Conservation (phyloP, 78 protist species). For the Polysphondylium violaceum region DNA sequence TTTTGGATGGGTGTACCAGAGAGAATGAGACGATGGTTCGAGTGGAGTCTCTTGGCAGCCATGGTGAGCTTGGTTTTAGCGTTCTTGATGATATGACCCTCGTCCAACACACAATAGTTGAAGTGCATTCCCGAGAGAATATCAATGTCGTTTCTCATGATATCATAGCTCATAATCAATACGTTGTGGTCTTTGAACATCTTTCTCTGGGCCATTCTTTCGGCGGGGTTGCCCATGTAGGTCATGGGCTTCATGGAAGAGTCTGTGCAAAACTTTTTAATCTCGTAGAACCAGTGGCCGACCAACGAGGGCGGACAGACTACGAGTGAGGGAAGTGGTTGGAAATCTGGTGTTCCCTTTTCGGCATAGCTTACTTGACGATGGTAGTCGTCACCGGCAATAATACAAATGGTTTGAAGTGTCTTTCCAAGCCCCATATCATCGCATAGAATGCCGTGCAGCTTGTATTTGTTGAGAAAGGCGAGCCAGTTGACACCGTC, state of each 20-base stretch:
- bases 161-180: constrained; percentile 91
- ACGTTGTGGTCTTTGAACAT: constrained; percentile 54
- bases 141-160: constrained; percentile 86
- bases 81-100: constrained; percentile 97
- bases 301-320: constrained; percentile 97
- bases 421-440: constrained; percentile 99
- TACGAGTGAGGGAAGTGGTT: constrained; percentile 87
- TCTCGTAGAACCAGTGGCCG: constrained; percentile 95
- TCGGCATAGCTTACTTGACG: constrained; percentile 25
- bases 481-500: constrained; percentile 96
- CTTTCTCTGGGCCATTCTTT: constrained; percentile 46
- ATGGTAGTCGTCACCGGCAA: constrained; percentile 79
- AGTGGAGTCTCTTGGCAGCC: constrained; percentile 84
- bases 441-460: constrained; percentile 94
- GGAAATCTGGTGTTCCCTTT: constrained; percentile 23
- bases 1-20: constrained; percentile 98
- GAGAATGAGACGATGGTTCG: constrained; percentile 95
- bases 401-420: constrained; percentile 92
- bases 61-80: constrained; percentile 80
- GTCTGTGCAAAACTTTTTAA: constrained; percentile 69
- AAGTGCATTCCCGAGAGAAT: constrained; percentile 50
- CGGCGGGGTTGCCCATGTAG: constrained; percentile 80
- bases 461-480: constrained; percentile 81
- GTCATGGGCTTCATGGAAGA: constrained; percentile 51
- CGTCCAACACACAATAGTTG: constrained; percentile 96